These are phyloP conservation scores for Codiaeum variegatum DNA, from an alignment of 441 rosid species.

Conservation along the genomic window DNA sequence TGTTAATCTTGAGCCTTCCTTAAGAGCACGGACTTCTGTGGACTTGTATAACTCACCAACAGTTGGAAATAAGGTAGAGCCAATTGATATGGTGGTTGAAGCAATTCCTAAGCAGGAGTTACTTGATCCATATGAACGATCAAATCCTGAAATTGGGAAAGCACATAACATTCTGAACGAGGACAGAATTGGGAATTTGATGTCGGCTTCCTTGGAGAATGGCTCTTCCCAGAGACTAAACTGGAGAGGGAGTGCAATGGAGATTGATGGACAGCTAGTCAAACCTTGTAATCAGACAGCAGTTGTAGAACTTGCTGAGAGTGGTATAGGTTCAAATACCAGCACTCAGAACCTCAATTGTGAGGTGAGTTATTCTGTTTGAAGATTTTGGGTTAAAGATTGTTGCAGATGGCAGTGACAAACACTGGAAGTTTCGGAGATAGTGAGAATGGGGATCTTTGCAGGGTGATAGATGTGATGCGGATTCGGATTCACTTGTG, in stretches of 20 bases:
- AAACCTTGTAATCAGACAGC: conserved; percentile 33
- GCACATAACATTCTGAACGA: conserved; percentile 24
- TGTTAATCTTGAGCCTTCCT: conserved; percentile 23
- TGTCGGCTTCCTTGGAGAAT: conserved; percentile 23
- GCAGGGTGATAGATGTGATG: conserved; percentile 42
- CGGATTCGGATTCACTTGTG: conserved; percentile 32
- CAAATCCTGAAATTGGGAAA: conserved; percentile 25
- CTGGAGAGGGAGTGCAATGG: conserved; percentile 28
- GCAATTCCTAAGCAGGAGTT: conserved; percentile 18
- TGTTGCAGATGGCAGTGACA: conserved; percentile 29
- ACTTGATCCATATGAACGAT: conserved; percentile 35
- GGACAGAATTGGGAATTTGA: conserved; percentile 23
- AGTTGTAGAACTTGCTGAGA: conserved; percentile 33
- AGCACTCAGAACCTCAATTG: conserved; percentile 39
- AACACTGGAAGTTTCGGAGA: conserved; percentile 28
- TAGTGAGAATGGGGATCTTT: conserved; percentile 45
- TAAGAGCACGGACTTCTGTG: conserved; percentile 19
- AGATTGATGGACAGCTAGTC: conserved; percentile 39
- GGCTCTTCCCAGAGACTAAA: conserved; percentile 28
- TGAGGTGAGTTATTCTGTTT: conserved; percentile 52
- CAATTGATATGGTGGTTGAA: conserved; percentile 28
- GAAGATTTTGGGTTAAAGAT: conserved; percentile 35
- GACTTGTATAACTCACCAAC: conserved; percentile 28
- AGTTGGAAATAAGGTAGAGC: conserved; percentile 23
- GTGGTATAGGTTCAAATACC: conserved; percentile 33